A percentile compares a stretch with the other conserved stretches of the same genome.
phyloP scores from a whole-genome alignment of 768 basidiomycete genomes.

The Rhodosporidiobolus sp. region DNA sequence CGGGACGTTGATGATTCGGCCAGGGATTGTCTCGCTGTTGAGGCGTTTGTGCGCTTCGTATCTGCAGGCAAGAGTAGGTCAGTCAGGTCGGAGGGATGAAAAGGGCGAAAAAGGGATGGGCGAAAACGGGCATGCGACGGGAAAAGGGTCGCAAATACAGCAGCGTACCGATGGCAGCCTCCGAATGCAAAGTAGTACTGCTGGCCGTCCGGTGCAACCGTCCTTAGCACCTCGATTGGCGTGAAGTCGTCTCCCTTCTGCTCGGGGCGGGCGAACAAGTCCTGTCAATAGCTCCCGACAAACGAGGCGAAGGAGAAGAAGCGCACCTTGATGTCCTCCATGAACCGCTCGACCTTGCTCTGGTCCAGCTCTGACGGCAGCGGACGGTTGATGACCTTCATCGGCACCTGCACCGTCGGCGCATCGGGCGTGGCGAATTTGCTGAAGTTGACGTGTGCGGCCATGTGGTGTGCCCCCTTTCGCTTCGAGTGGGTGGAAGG shows the following conservation, averaged over 20 bases:
- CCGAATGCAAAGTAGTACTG: constrained; percentile 49
- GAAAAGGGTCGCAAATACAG: too few relatives aligned
- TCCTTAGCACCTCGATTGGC: constrained; percentile 49
- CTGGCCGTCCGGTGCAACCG: constrained; percentile 40
- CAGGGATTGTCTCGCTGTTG: constrained; percentile 45
- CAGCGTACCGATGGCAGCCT: constrained; percentile 48
- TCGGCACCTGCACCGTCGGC: constrained; percentile 43
- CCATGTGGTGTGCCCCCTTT: background rate
- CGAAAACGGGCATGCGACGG: background rate
- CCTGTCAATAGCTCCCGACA: background rate
- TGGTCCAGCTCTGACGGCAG: constrained; percentile 48
- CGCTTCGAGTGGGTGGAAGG: background rate
- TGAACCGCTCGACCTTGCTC: constrained; percentile 48
- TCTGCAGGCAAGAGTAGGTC: background rate
- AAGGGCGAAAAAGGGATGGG: background rate
- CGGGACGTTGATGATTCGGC: constrained; percentile 49
- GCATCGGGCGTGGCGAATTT: constrained; percentile 19
- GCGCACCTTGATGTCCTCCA: constrained; percentile 49
- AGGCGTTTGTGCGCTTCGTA: constrained; percentile 50
- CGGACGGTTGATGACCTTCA: constrained; percentile 48
- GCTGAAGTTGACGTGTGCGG: constrained; percentile 25
- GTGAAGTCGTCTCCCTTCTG: constrained; percentile 49
- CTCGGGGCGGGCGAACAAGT: background rate
- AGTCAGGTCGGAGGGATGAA: too few relatives aligned
- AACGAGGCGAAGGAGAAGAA: background rate